A percentile compares a stretch with the other conserved stretches of the same genome.
phyloP scores from a whole-genome alignment of 352 stramenopile species.

The Pythium aristosporum region DNA sequence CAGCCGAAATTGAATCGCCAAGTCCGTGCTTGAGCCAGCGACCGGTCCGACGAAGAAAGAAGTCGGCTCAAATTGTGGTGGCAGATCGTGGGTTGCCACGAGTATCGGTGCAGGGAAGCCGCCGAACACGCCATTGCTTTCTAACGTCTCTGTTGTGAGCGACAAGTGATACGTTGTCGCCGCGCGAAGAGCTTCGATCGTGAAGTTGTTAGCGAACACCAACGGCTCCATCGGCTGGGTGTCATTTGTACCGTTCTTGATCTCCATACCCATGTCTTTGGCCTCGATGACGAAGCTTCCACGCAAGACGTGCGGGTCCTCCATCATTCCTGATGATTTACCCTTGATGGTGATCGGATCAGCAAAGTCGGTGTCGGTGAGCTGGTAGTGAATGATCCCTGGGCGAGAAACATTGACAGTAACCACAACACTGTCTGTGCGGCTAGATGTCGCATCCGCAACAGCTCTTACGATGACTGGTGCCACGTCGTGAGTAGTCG shows the following conservation, averaged over 20 bases:
- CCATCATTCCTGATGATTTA: background rate
- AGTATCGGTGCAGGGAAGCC: constrained; percentile 71
- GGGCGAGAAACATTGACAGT: constrained; percentile 64
- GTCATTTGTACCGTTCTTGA: constrained; percentile 76
- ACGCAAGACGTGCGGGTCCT: constrained; percentile 42
- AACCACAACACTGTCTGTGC: constrained; percentile 54
- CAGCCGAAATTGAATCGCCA: constrained; percentile 56
- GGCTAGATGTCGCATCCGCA: constrained; percentile 38
- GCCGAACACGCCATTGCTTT: constrained; percentile 66
- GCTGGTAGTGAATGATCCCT: constrained; percentile 67
- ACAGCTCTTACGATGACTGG: constrained; percentile 64
- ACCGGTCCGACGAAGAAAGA: constrained; percentile 39
- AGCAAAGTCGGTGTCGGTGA: constrained; percentile 75
- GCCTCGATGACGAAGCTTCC: constrained; percentile 41
- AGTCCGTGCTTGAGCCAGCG: constrained; percentile 40
- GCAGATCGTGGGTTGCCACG: constrained; percentile 52
- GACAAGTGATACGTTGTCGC: constrained; percentile 73
- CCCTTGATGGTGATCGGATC: constrained; percentile 54
- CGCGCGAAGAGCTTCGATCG: constrained; percentile 37
- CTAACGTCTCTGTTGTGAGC: constrained; percentile 66
- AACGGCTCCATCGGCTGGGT: constrained; percentile 53
- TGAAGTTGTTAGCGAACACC: constrained; percentile 63
- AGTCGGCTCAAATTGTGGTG: constrained; percentile 39
- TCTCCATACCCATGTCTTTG: constrained; percentile 55
- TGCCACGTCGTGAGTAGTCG: constrained; percentile 52